A percentile compares a stretch with the other conserved stretches of the same genome.
Conservation (phyloP, 2,329 filamentous ascomycete species). For the Fusarium heterosporum region DNA sequence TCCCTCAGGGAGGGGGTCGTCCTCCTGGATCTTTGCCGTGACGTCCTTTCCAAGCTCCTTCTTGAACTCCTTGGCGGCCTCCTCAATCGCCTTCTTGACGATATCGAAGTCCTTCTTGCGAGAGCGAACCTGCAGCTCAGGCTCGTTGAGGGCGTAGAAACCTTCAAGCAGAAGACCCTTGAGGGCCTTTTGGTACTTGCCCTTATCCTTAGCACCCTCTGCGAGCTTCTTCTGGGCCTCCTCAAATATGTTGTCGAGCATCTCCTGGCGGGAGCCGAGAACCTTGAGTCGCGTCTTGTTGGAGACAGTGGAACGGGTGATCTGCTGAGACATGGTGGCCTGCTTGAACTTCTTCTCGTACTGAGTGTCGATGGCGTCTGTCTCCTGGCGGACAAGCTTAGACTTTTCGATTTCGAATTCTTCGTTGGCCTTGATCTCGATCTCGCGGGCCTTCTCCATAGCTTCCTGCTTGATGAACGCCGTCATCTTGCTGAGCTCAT, state of each 20-base stretch:
- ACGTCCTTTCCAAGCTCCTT: conserved; percentile 77
- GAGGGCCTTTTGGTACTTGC: conserved; percentile 79
- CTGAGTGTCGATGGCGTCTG: conserved; percentile 86
- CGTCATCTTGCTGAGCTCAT: conserved; percentile 99
- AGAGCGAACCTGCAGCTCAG: conserved; percentile 77
- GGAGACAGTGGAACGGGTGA: conserved; percentile 93
- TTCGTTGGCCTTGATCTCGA: conserved; percentile 97
- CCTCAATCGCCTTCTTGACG: conserved; percentile 81
- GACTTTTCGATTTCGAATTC: conserved; percentile 99
- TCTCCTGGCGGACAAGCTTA: conserved; percentile 97
- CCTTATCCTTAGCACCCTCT: conserved; percentile 73
- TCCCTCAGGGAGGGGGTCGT: conserved; percentile 81
- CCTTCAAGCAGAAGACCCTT: conserved; percentile 90
- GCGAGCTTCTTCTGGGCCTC: conserved; percentile 78
- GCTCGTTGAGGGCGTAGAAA: conserved; percentile 87
- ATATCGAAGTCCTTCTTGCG: conserved; percentile 82
- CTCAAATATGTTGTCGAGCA: conserved; percentile 92
- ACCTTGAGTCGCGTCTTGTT: conserved; percentile 96
- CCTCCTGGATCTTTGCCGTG: conserved; percentile 79
- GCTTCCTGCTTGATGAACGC: conserved; percentile 99
- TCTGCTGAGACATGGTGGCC: conserved; percentile 98
- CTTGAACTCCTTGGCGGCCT: conserved; percentile 86
- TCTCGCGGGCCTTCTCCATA: conserved; percentile 95
- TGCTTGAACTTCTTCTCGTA: conserved; percentile 99
- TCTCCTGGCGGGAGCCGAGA: conserved; percentile 85